Base-by-base conservation (phyloP, 345 rosid species). In the Conringia planisiliqua region DNA sequence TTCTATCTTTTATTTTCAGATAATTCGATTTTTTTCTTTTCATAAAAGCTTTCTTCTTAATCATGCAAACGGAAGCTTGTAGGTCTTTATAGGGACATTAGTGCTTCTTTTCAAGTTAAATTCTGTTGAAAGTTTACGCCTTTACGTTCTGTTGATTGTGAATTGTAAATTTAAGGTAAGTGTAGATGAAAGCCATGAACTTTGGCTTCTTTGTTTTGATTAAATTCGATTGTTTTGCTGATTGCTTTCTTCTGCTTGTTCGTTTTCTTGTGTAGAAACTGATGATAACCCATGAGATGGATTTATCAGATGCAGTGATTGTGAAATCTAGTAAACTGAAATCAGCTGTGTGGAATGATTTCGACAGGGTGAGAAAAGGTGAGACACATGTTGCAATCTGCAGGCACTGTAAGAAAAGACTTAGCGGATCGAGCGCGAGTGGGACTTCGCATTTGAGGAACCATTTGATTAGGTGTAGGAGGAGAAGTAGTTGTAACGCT, bases 271-370 rank as follows among this genome's bases (percentile, higher is more conserved):
- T 67, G 38, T 57, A 46, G 69, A 76, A 36, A 69, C 71, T 36
- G 58, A 54, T 66, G 76, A 64, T 50, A 77, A 70, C 60, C 68
- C 47, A 67, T 72, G 83, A 73, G 74, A 88, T 91, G 93, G 97
- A 91, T 78, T 70, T 89, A 66, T 82, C 96, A 57, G 97, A 88
- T 79, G 97, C 89, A 14, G 93, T 91, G 73, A 76, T 84, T 14
- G 83, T 88, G 48, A 89, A 86, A 67, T 85, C 96, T 1, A 85
- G 87, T 81, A 83, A 95, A 70, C 69, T 91, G 66, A 91, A 89
- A 74, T 91, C 97, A 73, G 86, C 85, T 17, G 97, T 91, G 29
- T 91, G 97, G 97, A 91, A 87, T 50, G 97, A 91, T 81, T 91
- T 89, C 35, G 97, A 91, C 71, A 78, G 91, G 70, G 85, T 88